phyloP scores from a whole-genome alignment of 495 filamentous ascomycete species.

The Hypoxylon rickii region DNA sequence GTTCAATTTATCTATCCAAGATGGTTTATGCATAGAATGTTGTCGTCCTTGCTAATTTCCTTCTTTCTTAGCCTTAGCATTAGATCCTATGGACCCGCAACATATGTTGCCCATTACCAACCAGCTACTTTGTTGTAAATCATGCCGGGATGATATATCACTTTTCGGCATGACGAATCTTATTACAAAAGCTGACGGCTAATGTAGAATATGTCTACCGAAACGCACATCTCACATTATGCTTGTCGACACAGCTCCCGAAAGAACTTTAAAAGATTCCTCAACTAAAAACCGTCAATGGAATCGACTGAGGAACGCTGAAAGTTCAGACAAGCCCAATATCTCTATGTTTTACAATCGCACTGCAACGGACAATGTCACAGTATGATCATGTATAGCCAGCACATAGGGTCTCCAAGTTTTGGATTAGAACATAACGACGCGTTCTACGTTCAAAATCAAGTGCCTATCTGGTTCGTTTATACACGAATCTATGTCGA shows the following conservation, averaged over 20 bases:
- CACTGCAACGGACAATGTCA: constrained; percentile 1
- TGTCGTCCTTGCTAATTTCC: not conserved
- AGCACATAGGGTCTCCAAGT: too few species aligned
- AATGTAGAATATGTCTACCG: not conserved
- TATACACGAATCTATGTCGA: not conserved
- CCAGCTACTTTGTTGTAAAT: not conserved
- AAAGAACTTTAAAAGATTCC: not conserved
- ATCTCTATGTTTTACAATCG: not conserved
- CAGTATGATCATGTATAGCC: too few species aligned
- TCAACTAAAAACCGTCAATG: not conserved
- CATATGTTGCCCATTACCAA: not conserved
- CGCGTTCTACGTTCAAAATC: not conserved
- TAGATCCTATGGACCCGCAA: too few species aligned
- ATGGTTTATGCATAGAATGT: not conserved
- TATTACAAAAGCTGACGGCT: not conserved
- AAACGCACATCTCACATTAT: not conserved
- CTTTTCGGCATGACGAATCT: not conserved
- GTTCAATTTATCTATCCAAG: too few species aligned
- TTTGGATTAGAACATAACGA: too few species aligned
- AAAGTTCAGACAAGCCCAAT: not conserved
- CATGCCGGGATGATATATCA: constrained; percentile 6
- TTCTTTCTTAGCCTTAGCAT: not conserved
- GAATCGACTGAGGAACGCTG: not conserved
- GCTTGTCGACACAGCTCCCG: not conserved
- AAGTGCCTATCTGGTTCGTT: not conserved